Base-by-base conservation (phyloP, 495 filamentous ascomycete genomes). In the Podospora anserina region DNA sequence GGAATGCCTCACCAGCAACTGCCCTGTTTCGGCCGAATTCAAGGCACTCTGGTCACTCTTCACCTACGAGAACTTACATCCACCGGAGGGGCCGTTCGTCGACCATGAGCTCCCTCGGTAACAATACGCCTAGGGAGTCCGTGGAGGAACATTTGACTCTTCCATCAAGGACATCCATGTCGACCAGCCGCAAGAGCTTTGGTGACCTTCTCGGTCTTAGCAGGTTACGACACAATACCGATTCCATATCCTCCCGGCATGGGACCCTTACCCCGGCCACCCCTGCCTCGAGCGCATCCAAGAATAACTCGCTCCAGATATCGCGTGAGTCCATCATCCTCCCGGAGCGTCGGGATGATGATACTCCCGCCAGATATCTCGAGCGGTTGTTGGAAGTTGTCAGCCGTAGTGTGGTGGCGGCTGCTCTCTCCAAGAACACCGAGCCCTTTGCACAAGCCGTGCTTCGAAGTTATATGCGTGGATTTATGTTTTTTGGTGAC, bases 401-500 rank as follows among this genome's bases (percentile, higher is more conserved):
- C 15, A 91, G 89, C 49, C 88, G 89, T 49, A 89, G 93, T 68
- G 86, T 88, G 39, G 90, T 98, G 69, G 92, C 91, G 5, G 90
- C 90, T 28, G 85, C 92, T 16, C 78, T 98, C 20, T 91, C 91
- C 16, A 96, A 96, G 75, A 90, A 88, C 19, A 88, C 85, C 4
- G 93, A 99, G 69, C 79, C 89, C 0, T 99, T 99, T 78, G 91
- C 86, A 39, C 88, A 89, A 65, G 86, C 90, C 5, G 92, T 93
- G 2, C 77, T 99, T 34, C 87, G 94, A 63, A 97, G 94, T 73
- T 97, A 96, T 76, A 97, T 97, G 92, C 86, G 94, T 63, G 88
- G 90, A 7, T 98, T 99, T 78, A 87, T 88, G 60, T 98, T 97
- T 81, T 96, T 96, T 68, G 92, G 92, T 39, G 95, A 97, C 73